Conservation (phyloP, 352 stramenopile genomes). For the Pythium diclinum region DNA sequence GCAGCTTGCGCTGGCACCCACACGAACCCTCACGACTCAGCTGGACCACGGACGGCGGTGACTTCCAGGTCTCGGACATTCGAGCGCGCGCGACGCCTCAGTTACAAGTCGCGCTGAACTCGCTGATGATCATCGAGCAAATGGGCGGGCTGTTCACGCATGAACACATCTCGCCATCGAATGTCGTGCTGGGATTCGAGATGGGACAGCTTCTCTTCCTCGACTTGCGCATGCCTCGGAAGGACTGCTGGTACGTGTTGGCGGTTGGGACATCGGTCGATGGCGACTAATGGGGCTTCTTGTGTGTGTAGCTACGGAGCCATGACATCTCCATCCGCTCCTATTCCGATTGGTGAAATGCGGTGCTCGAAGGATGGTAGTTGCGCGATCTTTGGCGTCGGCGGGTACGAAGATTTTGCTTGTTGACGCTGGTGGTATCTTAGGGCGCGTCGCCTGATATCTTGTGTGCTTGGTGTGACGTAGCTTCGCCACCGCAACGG, state of each 20-base stretch:
- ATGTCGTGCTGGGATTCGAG: conserved; percentile 68
- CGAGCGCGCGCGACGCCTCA: conserved; percentile 35
- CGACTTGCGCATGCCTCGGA: conserved; percentile 58
- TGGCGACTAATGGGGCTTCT: neutral
- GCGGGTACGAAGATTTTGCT: conserved; percentile 39
- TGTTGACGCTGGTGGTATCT: neutral
- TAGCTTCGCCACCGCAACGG: conserved; percentile 23
- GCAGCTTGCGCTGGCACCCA: conserved; percentile 70
- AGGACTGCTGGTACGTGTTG: conserved; percentile 40
- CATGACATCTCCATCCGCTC: conserved; percentile 42
- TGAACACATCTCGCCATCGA: conserved; percentile 54
- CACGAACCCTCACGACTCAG: conserved; percentile 41
- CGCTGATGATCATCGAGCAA: conserved; percentile 16
- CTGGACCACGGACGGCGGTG: conserved; percentile 79
- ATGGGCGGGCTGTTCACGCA: conserved; percentile 70
- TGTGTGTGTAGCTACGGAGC: conserved; percentile 39
- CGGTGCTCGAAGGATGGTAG: conserved; percentile 44
- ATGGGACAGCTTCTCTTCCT: conserved; percentile 55
- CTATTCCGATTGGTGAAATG: conserved; percentile 53
- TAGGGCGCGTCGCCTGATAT: neutral
- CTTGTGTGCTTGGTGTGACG: neutral
- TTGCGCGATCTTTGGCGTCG: conserved; percentile 57
- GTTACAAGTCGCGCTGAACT: conserved; percentile 20
- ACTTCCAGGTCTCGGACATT: conserved; percentile 64
- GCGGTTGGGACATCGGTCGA: neutral